Evolutionary conservation across 345 rosid species (phyloP), one percentile per base, ranked within the genome.

Genomic region (Syzygium aromaticum): DNA sequence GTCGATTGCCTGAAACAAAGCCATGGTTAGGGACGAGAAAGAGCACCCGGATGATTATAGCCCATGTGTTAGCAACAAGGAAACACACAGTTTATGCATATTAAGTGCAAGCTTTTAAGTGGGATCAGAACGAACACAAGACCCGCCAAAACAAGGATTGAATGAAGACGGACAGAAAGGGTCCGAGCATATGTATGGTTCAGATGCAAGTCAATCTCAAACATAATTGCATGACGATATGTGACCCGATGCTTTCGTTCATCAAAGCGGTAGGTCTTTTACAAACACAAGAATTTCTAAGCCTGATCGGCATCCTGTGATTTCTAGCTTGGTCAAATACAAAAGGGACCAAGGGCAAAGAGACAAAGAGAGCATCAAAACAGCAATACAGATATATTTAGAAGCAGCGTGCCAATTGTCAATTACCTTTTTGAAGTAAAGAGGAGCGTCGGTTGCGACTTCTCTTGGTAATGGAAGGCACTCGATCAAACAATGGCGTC

Each of bases 401-500:
- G 80, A 78, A 86, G 67, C 67, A 86, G 64, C 16, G 4, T 23
- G 52, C n/a, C 43, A 30, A 15, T 27, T 92, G 80, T 67, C 80
- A 67, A 67, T 85, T 63, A 93, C 97, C 95, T 96, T 96, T 85
- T 96, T 98, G 89, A 97, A 98, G 91, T 93, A 96, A 2, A 96
- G 89, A 82, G 99, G 97, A 84, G 98, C 99, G 86, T 94, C 92
- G 84, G 91, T 92, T 33, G 99, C 99, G 87, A 93, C 87, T 86
- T 93, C 93, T 82, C 78, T 92, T 1, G 96, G 98, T 87, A 98
- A 59, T 15, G 99, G 99, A 87, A 98, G 90, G 87, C 99, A 98
- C 73, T 98, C 97, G 7, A 96, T 92, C 92, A 98, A 80, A 91
- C 99, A 98, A 88, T 96, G 99, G 30, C 93, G 93, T 8, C 94